Base-by-base conservation (phyloP, 805 yeast species). In the Yamadazyma ubonensis region DNA sequence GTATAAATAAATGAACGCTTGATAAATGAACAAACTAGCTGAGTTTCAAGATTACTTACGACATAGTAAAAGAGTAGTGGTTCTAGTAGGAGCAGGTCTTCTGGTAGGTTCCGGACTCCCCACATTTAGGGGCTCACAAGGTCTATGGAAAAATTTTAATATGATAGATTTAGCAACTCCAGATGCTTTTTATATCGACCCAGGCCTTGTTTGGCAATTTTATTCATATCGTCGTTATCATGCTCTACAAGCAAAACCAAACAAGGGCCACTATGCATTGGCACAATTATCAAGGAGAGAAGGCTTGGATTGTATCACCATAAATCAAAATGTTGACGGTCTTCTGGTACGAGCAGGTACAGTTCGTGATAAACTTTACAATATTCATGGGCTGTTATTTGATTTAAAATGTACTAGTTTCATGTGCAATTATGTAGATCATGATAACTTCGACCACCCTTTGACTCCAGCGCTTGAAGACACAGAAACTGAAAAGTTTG, bases 181-280 rank as follows among this genome's bases (percentile, higher is more conserved):
- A 0, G 96, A 88, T 54, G 96, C 96, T 4, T 88, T 89, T 57
- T 76, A 80, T 43, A 67, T 70, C 14, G 90, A 88, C 55, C 96
- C 96, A 0, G 86, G 86, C 0, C 67, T 87, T 7, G 96, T 89
- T 6, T 88, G 96, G 96, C 91, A 86, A 55, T 88, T 85, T 52
- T 88, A 89, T 59, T 71, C 87, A 4, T 78, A 78, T 58, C 63
- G 95, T 45, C 57, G 96, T 32, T 71, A 63, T 33, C 67, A 67
- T 35, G 90, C 96, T 0, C 63, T 86, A 37, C 61, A 60, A 32
- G 87, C 91, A 0, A 59, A 53, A 35, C 96, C 96, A 0, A 88
- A 88, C 53, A 58, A 53, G 7, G 96, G 91, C 0, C 96, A 88
- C 55, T 55, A 53, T 36, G 83, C 89, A 2, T 60, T 88, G 33